Base-by-base conservation (phyloP, 1,139 yeast species). In the Ogataea hybrid region DNA sequence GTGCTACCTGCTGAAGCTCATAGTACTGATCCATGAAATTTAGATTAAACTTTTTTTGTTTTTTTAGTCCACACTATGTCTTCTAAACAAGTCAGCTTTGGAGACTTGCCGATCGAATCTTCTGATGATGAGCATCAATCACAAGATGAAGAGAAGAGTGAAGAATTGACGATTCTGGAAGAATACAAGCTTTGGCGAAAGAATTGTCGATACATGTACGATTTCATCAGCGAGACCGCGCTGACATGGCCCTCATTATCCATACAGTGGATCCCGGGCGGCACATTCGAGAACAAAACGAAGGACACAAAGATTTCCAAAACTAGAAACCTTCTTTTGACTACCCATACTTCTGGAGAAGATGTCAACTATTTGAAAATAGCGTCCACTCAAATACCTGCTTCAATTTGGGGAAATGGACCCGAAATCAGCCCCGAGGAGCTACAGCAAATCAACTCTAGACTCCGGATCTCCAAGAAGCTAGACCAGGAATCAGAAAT, bases 281-380 rank as follows among this genome's bases (percentile, higher is more conserved):
- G 41, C 20, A 52, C 58, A 3, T 55, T 56, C 33, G 45, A 34
- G 6, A 59, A 57, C 39, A 57, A 55, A 32, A 43, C 43, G n/a
- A 54, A 51, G 28, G 61, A 57, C 42, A 49, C 54, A 1, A 51
- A 52, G 28, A 46, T 40, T 32, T 46, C 52, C 7, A 51, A 44
- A 16, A 44, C 51, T 2, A 43, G 62, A 30, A 61, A 61, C 33
- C 62, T 92, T 43, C 62, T 90, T 17, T 64, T 90, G 31, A 96
- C 97, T 10, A 92, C 98, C 0, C 90, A 87, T 58, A 87, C 97
- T 0, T 78, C 90, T 1, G 95, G 88, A 3, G 81, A 78, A 43
- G 95, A 82, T 42, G 75, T 75, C 4, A 86, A 92, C 59, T 87
- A 79, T 61, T 63, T 92, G 50, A 85, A 92, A 58, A 65, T 89